Conservation (phyloP, 371 early-diverging fungal species). For the Syncephalastrum racemosum region DNA sequence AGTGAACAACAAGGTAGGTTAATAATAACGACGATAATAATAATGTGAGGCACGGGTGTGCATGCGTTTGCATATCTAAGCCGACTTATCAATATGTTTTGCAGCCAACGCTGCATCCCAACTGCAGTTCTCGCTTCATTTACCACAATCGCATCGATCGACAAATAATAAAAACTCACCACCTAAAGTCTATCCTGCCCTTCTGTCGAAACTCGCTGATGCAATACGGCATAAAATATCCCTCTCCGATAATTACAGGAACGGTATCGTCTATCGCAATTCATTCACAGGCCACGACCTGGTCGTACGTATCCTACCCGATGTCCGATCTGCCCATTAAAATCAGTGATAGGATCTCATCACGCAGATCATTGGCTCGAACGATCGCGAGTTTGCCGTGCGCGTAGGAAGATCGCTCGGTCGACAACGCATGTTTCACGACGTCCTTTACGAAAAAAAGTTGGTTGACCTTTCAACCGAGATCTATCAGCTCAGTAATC, state of each 20-base stretch:
- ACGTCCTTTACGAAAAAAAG: constrained; percentile 72
- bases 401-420: constrained; percentile 76
- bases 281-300: constrained; percentile 81
- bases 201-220: constrained; percentile 76
- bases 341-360: constrained; percentile 46
- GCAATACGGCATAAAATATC: constrained; percentile 59
- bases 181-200: constrained; percentile 54
- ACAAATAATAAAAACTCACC: background rate
- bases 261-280: constrained; percentile 76
- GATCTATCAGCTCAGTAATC: constrained; percentile 67
- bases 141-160: background rate
- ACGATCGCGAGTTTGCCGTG: constrained; percentile 76
- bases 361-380: constrained; percentile 62
- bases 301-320: constrained; percentile 40
- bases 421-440: constrained; percentile 78
- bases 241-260: constrained; percentile 60
- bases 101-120: too few species aligned
- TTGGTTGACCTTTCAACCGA: constrained; percentile 71
- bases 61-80: background rate
- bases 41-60: constrained; percentile 4
- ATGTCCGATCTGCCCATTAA: too few species aligned
- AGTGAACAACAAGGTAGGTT: background rate
- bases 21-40: background rate
- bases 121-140: background rate
- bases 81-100: too few species aligned